These are phyloP conservation scores for Wickerhamiella vanderwaltii DNA, from an alignment of 805 yeast genomes.

Conservation along the genomic window DNA sequence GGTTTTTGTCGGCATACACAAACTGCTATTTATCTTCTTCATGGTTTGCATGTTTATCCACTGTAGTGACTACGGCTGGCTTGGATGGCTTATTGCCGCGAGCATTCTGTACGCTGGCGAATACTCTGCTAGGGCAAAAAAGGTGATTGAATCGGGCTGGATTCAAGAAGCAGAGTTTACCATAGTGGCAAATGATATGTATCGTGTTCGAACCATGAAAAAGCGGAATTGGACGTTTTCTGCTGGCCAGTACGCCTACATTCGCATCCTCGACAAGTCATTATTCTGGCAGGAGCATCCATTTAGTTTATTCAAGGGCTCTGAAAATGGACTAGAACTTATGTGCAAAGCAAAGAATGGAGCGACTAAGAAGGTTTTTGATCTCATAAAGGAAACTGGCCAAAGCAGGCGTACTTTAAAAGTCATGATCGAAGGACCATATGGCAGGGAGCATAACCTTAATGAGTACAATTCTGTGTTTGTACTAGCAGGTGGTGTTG, in stretches of 20 bases:
- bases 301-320: slow-evolving; percentile 36
- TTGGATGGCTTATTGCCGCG: slow-evolving; percentile 41
- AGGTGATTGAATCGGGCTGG: slow-evolving; percentile 47
- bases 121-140: slow-evolving; percentile 41
- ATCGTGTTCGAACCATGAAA: slow-evolving; percentile 23
- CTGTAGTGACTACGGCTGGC: slow-evolving; percentile 47
- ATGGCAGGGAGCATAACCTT: slow-evolving; percentile 37
- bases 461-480: slow-evolving; percentile 37
- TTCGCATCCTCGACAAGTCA: slow-evolving; percentile 40
- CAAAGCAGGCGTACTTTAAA: slow-evolving; percentile 26
- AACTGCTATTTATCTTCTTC: slow-evolving; percentile 16
- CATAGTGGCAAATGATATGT: slow-evolving; percentile 29
- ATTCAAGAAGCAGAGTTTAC: slow-evolving; percentile 22
- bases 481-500: slow-evolving; percentile 54
- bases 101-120: slow-evolving; percentile 60
- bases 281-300: slow-evolving; percentile 68
- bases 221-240: slow-evolving; percentile 38
- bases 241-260: slow-evolving; percentile 49
- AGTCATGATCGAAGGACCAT: slow-evolving; percentile 49
- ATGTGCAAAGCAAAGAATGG: slow-evolving; percentile 44
- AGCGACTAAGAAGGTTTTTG: slow-evolving; percentile 34
- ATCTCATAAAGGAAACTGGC: slow-evolving; percentile 25
- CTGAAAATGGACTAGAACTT: slow-evolving; percentile 32
- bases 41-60: slow-evolving; percentile 37
- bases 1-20: slow-evolving; percentile 41